Evolutionary conservation across 192 early-diverging fungal species (phyloP), one percentile per base, ranked within the genome.

Genomic region (Coemansia sp.): DNA sequence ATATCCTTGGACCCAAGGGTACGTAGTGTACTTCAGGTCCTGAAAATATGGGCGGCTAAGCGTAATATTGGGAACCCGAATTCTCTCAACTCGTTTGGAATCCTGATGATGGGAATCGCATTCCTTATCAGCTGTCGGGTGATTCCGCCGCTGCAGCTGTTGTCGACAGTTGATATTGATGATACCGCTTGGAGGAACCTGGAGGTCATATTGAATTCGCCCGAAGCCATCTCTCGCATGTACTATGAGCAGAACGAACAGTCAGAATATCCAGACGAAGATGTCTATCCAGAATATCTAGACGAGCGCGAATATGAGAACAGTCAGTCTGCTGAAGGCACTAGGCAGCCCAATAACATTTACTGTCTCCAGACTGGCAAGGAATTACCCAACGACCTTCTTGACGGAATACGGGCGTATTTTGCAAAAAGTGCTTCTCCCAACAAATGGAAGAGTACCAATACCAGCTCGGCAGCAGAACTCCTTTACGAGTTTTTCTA

Each of bases 71-170:
- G 26, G 0, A 44, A 48, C 26, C 44, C 40, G 9, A 54, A 55
- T 9, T 42, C 47, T 11, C 32, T 74, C 20, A 74, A 74, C 34
- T 74, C 71, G 46, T 74, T 57, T 34, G 59, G 59, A 0, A 30
- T 74, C 9, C 17, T 55, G 55, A 63, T 74, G 71, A 67, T 74
- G 64, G 64, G 36, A 2, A 20, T 74, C 5, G 55, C 71, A 3
- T 74, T 59, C 26, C 55, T 74, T 26, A 48, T 67, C 13, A 28
- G 43, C 36, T 41, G 60, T 34, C 24, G 35, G 2, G 71, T 74
- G 37, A 48, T 74, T 7, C 71, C 71, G 18, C 71, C 71, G 11
- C 40, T 74, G 38, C 71, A 74, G 47, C 53, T 64, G 9, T 8
- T 66, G n/a, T 5, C 41, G 1, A 66, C 70, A 1, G n/a, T 23